Conservation (phyloP, 257 asterid species). For the Penstemon barbatus region DNA sequence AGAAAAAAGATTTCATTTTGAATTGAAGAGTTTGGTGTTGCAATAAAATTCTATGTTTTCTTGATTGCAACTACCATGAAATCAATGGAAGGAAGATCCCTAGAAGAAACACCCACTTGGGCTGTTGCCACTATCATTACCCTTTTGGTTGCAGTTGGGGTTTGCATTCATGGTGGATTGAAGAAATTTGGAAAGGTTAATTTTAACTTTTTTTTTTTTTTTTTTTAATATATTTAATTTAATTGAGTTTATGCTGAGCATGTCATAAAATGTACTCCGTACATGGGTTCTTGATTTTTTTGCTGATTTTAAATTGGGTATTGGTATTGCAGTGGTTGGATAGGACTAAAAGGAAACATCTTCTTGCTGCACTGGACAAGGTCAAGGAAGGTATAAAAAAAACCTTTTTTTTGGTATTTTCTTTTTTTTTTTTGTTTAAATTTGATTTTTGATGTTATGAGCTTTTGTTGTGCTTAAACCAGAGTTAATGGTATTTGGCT, state of each 20-base stretch:
- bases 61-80: slow-evolving; percentile 18
- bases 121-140: slow-evolving; percentile 51
- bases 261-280: background rate
- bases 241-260: slow-evolving; percentile 1
- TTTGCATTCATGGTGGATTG: slow-evolving; percentile 45
- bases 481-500: slow-evolving; percentile 94
- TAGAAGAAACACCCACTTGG: slow-evolving; percentile 60
- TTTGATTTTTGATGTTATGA: background rate
- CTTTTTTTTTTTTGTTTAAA: slow-evolving; percentile 6
- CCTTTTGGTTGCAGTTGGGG: slow-evolving; percentile 44
- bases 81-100: slow-evolving; percentile 39
- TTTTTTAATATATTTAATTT: background rate
- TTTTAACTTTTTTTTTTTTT: background rate
- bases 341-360: slow-evolving; percentile 76
- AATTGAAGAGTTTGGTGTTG: background rate
- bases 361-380: slow-evolving; percentile 76
- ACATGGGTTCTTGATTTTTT: slow-evolving; percentile 15
- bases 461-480: slow-evolving; percentile 33
- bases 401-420: background rate
- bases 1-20: background rate
- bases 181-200: slow-evolving; percentile 47
- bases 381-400: slow-evolving; percentile 75
- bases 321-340: slow-evolving; percentile 72
- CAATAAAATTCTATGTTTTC: background rate
- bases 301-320: background rate